Conservation (phyloP, 805 yeast genomes). For the Candida wancherniae region DNA sequence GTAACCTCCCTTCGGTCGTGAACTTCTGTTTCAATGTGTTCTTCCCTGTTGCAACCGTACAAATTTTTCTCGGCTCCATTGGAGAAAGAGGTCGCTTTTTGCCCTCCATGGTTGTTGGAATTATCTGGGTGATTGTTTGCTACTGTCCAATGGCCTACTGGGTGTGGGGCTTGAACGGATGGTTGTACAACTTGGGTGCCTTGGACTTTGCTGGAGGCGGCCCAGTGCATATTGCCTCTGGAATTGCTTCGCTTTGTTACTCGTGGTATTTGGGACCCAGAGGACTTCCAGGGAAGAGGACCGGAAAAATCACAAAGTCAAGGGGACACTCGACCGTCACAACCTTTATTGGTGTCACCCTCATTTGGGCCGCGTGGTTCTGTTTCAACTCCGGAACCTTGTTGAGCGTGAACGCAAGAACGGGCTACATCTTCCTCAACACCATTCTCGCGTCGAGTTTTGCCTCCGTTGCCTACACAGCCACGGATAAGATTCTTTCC, state of each 20-base stretch:
- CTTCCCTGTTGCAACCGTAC: slow-evolving; percentile 47
- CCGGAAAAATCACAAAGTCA: slow-evolving; percentile 19
- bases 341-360: slow-evolving; percentile 41
- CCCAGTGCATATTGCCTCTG: slow-evolving; percentile 45
- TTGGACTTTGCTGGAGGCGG: slow-evolving; percentile 50
- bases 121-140: slow-evolving; percentile 39
- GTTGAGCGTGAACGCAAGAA: slow-evolving; percentile 35
- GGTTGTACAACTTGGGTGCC: slow-evolving; percentile 40
- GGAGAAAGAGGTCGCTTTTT: slow-evolving; percentile 41
- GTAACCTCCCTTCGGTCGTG: slow-evolving; percentile 44
- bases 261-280: slow-evolving; percentile 42
- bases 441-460: slow-evolving; percentile 49
- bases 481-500: slow-evolving; percentile 37
- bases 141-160: slow-evolving; percentile 44
- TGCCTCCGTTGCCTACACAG: slow-evolving; percentile 43
- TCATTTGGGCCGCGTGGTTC: slow-evolving; percentile 48
- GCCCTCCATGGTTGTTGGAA: slow-evolving; percentile 38
- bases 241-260: slow-evolving; percentile 40
- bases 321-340: slow-evolving; percentile 34
- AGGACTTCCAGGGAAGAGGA: slow-evolving; percentile 20
- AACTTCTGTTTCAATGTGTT: slow-evolving; percentile 41
- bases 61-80: slow-evolving; percentile 41
- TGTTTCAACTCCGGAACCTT: slow-evolving; percentile 46
- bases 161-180: slow-evolving; percentile 45
- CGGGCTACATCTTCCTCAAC: slow-evolving; percentile 44